Evolutionary conservation across 352 stramenopile species (phyloP), one percentile per base, ranked within the genome.

Genomic region (Phytopythium oedochilum): DNA sequence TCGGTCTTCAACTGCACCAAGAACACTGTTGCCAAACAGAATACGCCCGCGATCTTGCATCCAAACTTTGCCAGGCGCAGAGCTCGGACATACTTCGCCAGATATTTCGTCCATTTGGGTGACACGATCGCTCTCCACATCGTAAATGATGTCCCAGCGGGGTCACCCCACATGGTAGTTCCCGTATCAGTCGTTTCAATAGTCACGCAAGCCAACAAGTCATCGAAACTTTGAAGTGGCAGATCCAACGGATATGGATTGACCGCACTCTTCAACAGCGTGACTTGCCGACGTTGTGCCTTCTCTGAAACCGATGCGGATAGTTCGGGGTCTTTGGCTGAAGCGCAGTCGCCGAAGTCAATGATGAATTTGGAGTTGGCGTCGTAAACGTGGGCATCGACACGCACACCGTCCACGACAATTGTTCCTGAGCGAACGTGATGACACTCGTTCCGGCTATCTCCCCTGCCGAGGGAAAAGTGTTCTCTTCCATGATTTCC

Each of bases 1-100:
- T 86, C 70, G 1, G 68, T 78, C 52, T 86, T 88, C 28, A 83
- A 69, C 53, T 88, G 78, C 12, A 88, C 78, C 26, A 83, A 26
- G 5, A 63, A 74, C 4, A 75, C n/a, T 0, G 63, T 60, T 11
- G 73, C 55, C 14, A 88, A 68, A 44, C 61, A 70, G 28, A 75
- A 84, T 12, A 60, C 20, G 14, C 63, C 28, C 26, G 58, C 61
- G 25, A 83, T 54, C 51, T 73, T 75, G 36, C 59, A 68, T 4
- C 70, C 74, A 23, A 81, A 79, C 29, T 60, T 71, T 17, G 65
- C 53, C 18, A 88, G 60, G 3, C 66, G 73, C 18, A 83, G 36
- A 3, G 77, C 71, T 9, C 75, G 74, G 3, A 88, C 57, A 29
- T 84, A 86, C 14, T 70, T 78, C 1, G 63, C 50, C 25, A 88